phyloP scores from a whole-genome alignment of 305 asterid genomes.

The Solanum chacoense region DNA sequence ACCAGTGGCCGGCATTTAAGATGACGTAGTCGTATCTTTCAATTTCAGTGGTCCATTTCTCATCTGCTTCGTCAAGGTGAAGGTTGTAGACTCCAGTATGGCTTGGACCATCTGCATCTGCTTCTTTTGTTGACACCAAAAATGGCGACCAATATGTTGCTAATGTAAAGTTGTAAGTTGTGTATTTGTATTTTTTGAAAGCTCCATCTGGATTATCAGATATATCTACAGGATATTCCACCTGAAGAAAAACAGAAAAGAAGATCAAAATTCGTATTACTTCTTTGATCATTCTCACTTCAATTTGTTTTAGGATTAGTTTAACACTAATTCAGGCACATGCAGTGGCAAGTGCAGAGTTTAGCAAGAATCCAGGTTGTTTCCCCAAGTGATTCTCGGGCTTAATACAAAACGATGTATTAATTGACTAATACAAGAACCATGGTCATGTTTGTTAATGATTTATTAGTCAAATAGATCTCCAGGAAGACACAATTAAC shows the following conservation, averaged over 20 bases:
- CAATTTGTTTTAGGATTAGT: background rate
- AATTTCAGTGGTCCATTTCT: constrained; percentile 26
- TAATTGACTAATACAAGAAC: background rate
- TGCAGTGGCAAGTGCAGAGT: background rate
- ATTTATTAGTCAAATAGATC: background rate
- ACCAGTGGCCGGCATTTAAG: constrained; percentile 35
- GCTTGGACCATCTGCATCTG: constrained; percentile 17
- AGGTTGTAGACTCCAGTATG: constrained; percentile 28
- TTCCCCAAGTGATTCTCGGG: background rate
- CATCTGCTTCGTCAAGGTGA: constrained; percentile 28
- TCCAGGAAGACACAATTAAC: background rate
- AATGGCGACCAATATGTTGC: constrained; percentile 50
- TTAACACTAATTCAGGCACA: background rate
- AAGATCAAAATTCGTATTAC: background rate
- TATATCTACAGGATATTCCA: constrained; percentile 31
- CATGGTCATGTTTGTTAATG: background rate
- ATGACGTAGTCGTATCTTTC: constrained; percentile 30
- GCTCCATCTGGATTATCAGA: constrained; percentile 44
- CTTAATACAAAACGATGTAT: background rate
- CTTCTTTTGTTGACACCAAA: constrained; percentile 31
- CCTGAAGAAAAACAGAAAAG: constrained; percentile 10
- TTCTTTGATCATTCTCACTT: background rate
- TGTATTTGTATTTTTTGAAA: constrained; percentile 51
- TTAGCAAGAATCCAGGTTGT: background rate
- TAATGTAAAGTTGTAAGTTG: constrained; percentile 62